Evolutionary conservation across 192 early-diverging fungal genomes (phyloP).

Genomic region (Coemansia reversa): DNA sequence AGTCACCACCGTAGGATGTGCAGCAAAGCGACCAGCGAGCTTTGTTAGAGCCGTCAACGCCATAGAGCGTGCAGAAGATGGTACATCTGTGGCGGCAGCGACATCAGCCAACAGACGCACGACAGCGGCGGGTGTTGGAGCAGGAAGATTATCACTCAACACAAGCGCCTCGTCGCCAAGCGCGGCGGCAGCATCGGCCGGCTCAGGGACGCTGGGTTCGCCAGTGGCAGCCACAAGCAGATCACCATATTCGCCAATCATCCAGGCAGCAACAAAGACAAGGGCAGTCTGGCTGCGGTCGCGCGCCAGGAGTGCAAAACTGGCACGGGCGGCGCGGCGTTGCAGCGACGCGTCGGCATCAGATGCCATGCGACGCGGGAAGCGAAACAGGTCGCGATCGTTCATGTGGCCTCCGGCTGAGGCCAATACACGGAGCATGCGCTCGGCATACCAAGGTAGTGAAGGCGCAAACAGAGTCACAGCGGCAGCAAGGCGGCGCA

Average conservation of each 20-base stretch:
- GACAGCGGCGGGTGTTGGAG: constrained; percentile 63
- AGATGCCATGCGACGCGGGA: constrained; percentile 85
- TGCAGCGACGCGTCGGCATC: constrained; percentile 67
- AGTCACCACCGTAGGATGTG: constrained; percentile 25
- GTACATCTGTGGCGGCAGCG: constrained; percentile 77
- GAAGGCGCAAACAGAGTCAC: constrained; percentile 93
- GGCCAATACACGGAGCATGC: constrained; percentile 83
- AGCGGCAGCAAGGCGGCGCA: constrained; percentile 85
- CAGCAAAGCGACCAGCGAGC: constrained; percentile 75
- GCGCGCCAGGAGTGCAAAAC: constrained; percentile 81
- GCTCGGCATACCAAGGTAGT: constrained; percentile 97
- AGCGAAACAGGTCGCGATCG: constrained; percentile 78
- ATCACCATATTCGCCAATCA: constrained; percentile 97
- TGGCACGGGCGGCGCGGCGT: constrained; percentile 84
- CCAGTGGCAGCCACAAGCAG: constrained; percentile 59
- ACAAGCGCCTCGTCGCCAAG: constrained; percentile 7
- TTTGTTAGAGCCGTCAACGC: constrained; percentile 88
- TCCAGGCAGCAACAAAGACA: constrained; percentile 87
- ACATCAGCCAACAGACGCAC: constrained; percentile 73
- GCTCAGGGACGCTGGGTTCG: background rate
- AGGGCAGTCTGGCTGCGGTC: constrained; percentile 78
- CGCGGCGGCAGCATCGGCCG: background rate
- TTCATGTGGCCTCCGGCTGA: constrained; percentile 70
- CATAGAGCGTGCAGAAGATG: constrained; percentile 76
- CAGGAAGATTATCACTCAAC: constrained; percentile 31